Percentiles rank a stretch among this genome's conserved stretches.
Conservation (phyloP, 805 yeast genomes). For the Metschnikowia kofuensis region DNA sequence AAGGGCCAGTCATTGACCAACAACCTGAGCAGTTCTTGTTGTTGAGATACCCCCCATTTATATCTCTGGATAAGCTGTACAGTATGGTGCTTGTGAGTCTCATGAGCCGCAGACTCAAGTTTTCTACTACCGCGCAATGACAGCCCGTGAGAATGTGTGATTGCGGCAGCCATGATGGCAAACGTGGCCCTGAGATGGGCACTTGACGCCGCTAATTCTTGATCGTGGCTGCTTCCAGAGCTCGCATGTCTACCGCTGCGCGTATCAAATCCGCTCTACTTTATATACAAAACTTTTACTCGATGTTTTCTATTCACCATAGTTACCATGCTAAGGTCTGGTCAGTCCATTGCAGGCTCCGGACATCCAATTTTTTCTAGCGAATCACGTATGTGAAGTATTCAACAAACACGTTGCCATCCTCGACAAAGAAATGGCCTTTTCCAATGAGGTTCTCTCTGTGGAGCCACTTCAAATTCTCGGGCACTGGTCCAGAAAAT, state of each 20-base stretch:
- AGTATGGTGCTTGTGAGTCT: too few relatives aligned
- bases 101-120: too few relatives aligned
- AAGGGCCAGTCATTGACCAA: constrained; percentile 59
- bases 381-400: constrained; percentile 45
- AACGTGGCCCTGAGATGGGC: too few relatives aligned
- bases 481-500: constrained; percentile 41
- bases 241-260: not conserved
- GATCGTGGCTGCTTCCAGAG: not conserved
- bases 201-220: too few relatives aligned
- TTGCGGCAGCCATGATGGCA: too few relatives aligned
- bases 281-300: not conserved
- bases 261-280: constrained; percentile 1
- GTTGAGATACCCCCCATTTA: constrained; percentile 20
- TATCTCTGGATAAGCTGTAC: not conserved
- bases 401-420: constrained; percentile 51
- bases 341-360: not conserved
- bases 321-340: not conserved
- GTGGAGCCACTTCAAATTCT: constrained; percentile 49
- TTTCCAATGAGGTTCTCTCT: constrained; percentile 51
- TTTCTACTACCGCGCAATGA: too few relatives aligned
- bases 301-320: not conserved
- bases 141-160: too few relatives aligned
- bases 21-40: constrained; percentile 39
- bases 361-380: not conserved
- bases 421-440: constrained; percentile 56